Evolutionary conservation across 176 grass and related monocot genomes (phyloP), one percentile per base, ranked within the genome.

Genomic region (Thalia dealbata): DNA sequence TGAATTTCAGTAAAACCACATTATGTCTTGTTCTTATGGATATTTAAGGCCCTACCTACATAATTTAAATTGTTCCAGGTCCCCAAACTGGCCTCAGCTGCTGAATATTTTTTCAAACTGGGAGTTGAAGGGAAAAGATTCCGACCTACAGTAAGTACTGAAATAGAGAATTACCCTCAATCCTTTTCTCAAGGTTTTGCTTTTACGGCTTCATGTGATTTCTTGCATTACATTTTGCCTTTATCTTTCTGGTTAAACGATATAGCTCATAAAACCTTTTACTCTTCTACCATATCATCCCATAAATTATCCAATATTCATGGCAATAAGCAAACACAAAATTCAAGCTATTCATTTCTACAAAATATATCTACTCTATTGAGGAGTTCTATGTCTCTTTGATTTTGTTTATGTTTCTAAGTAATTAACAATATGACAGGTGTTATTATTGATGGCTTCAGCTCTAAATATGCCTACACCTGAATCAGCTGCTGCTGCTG

Each of bases 41-140:
- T 54, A 38, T 41, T 22, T 41, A 55, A 22, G 44, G 51, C 14
- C 28, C 13, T 42, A 50, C 38, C 44, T 23, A 10, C 27, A 21
- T 52, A 68, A 28, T 29, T 64, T 21, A 71, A 32, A 23, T 27
- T 38, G 66, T 89, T 89, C 24, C 78, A 97, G 95, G 95, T 92
- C 14, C 95, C 95, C 6, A 97, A 97, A 78, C 72, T 97, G 65
- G 90, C 85, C 79, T 90, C 95, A 81, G 90, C 95, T 72, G 90
- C 95, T 54, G 87, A 97, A 52, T 97, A 97, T 41, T 97, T 97
- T 48, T 97, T 97, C 78, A 85, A 86, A 72, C 32, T 92, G 71
- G 88, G 87, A 84, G 90, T 81, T 58, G 87, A 97, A 79, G 95
- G 95, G 19, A 97, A 97, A 88, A 91, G 80, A 85, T 97, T 97